A percentile compares a stretch with the other conserved stretches of the same genome.
Evolutionary conservation across 1,139 yeast genomes (phyloP).

Genomic region (Torulaspora globosa): DNA sequence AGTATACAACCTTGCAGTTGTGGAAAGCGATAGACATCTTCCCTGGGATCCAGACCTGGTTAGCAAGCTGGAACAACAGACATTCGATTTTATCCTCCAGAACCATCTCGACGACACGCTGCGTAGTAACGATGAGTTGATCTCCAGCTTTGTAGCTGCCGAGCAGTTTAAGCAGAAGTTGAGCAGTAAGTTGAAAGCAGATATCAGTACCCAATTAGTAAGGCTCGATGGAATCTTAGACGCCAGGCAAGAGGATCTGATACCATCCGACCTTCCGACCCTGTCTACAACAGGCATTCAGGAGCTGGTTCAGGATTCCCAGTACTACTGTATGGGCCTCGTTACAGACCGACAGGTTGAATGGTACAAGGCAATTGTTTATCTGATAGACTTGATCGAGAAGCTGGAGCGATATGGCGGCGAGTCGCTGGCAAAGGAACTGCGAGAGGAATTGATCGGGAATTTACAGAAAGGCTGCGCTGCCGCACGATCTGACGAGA

Average conservation of each 20-base stretch:
- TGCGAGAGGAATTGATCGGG: conserved; percentile 1
- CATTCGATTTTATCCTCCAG: conserved; percentile 14
- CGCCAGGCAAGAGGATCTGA: conserved; percentile 2
- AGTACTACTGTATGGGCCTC: conserved; percentile 12
- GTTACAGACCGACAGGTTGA: conserved; percentile 9
- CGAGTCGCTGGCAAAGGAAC: conserved; percentile 2
- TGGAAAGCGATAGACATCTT: neutral
- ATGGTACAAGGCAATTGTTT: conserved; percentile 8
- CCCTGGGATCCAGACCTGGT: conserved; percentile 13
- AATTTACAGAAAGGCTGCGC: conserved; percentile 4
- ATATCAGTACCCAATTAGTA: conserved; percentile 11
- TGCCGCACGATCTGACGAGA: neutral
- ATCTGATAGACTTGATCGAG: conserved; percentile 8
- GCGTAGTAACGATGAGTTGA: conserved; percentile 7
- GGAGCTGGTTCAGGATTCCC: conserved; percentile 11
- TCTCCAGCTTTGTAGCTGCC: conserved; percentile 11
- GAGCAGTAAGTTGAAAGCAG: conserved; percentile 11
- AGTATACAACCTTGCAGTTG: conserved; percentile 10
- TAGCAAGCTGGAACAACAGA: conserved; percentile 7
- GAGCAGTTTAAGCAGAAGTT: conserved; percentile 12
- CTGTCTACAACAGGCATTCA: conserved; percentile 3
- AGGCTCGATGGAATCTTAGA: conserved; percentile 2
- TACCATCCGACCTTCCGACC: conserved; percentile 2
- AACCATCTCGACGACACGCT: conserved; percentile 16
- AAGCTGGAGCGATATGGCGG: conserved; percentile 9